Evolutionary conservation across 179 eudicot species (phyloP).

Genomic region (Nepenthes alata): DNA sequence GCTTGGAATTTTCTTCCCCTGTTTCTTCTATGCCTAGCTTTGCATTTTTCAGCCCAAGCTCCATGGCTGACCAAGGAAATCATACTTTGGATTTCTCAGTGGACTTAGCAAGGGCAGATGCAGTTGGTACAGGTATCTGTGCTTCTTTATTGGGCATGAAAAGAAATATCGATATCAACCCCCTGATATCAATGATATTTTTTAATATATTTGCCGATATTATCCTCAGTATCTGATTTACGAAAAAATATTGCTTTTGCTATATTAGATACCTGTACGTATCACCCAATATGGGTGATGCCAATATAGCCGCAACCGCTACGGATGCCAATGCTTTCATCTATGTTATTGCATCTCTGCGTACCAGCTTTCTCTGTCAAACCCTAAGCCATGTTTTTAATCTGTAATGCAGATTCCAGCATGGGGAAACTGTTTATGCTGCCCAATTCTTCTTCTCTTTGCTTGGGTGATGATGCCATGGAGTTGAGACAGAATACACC

Average conservation of each 20-base stretch:
- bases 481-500: conserved; percentile 21
- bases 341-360: too few relatives aligned
- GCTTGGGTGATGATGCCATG: conserved; percentile 11
- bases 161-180: too few relatives aligned
- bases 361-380: too few relatives aligned
- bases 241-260: too few relatives aligned
- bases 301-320: too few relatives aligned
- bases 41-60: conserved; percentile 46
- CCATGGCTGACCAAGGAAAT: conserved; percentile 20
- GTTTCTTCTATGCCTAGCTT: conserved; percentile 71
- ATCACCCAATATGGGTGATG: too few relatives aligned
- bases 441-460: conserved; percentile 19
- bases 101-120: conserved; percentile 6
- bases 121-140: background rate
- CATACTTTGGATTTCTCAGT: conserved; percentile 15
- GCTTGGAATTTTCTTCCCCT: conserved; percentile 35
- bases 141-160: too few relatives aligned
- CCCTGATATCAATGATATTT: too few relatives aligned
- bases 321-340: too few relatives aligned
- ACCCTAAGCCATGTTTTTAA: background rate
- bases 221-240: too few relatives aligned
- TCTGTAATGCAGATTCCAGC: conserved; percentile 16
- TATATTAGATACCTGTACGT: too few relatives aligned
- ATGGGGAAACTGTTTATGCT: conserved; percentile 22
- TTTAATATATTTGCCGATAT: too few relatives aligned